Percentiles rank a stretch among this genome's conserved stretches.
These are phyloP conservation scores for Dryadomyces sulphureus DNA, from an alignment of 2,329 filamentous ascomycete species.

Conservation along the genomic window DNA sequence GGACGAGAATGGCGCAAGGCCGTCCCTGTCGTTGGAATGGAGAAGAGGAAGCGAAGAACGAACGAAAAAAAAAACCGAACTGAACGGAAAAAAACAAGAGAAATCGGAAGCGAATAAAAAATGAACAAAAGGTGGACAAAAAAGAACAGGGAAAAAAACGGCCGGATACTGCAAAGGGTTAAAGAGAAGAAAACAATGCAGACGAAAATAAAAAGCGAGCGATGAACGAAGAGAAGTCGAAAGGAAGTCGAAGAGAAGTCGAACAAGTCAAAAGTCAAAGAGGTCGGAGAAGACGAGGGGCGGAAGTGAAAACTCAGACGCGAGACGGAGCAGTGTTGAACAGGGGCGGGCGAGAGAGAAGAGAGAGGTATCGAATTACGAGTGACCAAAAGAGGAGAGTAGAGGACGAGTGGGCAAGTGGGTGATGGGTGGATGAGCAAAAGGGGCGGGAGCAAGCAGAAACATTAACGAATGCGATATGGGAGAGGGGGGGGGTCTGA, in stretches of 20 bases:
- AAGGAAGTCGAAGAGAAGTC: neutral
- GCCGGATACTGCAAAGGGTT: neutral
- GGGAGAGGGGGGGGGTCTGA: neutral
- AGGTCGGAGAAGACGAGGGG: constrained; percentile 4
- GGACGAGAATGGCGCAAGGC: neutral
- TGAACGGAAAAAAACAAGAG: neutral
- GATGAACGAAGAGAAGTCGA: neutral
- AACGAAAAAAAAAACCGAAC: neutral
- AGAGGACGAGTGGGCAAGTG: neutral
- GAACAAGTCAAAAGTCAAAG: neutral
- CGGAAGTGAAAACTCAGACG: neutral
- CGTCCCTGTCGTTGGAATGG: neutral
- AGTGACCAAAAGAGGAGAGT: neutral
- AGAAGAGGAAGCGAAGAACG: neutral
- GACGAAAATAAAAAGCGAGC: neutral
- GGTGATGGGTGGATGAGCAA: neutral
- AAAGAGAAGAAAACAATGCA: neutral
- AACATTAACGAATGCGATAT: neutral
- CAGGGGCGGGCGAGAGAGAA: neutral
- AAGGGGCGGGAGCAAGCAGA: neutral
- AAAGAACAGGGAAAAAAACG: constrained; percentile 4
- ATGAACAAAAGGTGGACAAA: neutral
- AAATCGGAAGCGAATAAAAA: neutral
- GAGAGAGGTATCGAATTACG: neutral
- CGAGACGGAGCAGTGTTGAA: neutral